Evolutionary conservation across 768 basidiomycete genomes (phyloP), one percentile per base, ranked within the genome.

Genomic region (Auriculariales sp.): DNA sequence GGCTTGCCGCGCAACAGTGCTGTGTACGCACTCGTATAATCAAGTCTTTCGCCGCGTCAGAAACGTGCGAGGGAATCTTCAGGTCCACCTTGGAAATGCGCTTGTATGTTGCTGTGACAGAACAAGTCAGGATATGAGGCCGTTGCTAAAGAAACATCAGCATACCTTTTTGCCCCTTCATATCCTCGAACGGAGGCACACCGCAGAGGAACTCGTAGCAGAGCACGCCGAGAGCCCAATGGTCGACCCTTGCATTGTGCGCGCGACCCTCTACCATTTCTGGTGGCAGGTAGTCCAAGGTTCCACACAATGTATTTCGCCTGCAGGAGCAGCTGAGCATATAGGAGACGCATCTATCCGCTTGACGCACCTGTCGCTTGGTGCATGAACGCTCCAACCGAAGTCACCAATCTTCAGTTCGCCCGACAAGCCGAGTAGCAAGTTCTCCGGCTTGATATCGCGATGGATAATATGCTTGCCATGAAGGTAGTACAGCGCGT

Each of bases 391-490:
- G 58, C 84, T 90, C 94, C 95, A 99, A 9, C 95, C 95, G 64
- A 98, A 98, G 65, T 98, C 94, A 3, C 82, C 95, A 53, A 99
- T 94, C 73, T 99, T 98, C 58, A 99, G 71, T 62, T 98, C 94
- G 33, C 94, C 94, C 57, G 92, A 90, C 58, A 98, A 77, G 10
- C 93, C 93, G 11, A 98, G 70, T 28, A 99, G 73, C 46, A 99
- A 66, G 63, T 99, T 99, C 68, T 99, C 94, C 0, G 95, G 95
- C 65, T 99, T 99, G 69, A 99, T 99, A 59, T 99, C 95, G 28
- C 95, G 79, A 64, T 99, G 95, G 47, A 98, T 99, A 59, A 99
- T 92, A 60, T 98, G 93, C 61, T 98, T 99, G 48, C 72, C 69
- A 61, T 99, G 95, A 15, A 98, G 73, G 62, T 99, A 99, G 10